Base-by-base conservation (phyloP, 2,329 filamentous ascomycete species). In the Zymoseptoria brevis region DNA sequence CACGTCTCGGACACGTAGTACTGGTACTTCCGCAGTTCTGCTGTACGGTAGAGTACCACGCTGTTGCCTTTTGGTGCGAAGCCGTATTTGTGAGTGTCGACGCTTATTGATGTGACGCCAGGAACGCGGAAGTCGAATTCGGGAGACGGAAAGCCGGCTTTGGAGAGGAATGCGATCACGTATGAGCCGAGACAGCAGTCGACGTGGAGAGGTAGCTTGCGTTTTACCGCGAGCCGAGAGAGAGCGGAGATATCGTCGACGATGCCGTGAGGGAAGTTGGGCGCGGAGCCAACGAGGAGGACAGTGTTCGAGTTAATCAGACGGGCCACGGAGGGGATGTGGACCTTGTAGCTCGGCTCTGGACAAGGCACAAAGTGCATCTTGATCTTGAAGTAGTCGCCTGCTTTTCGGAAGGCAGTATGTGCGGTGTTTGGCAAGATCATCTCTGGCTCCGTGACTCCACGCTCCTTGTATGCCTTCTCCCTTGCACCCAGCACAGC, bases 61-160 rank as follows among this genome's bases (percentile, higher is more conserved):
- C 88, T 94, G 81, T 96, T 99, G 66, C 94, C 94, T 79, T 99
- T 99, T 56, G 94, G 94, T 1, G 94, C 94, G 72, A 99, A 99
- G 45, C 94, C 94, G 73, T 99, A 99, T 75, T 99, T 99, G 82
- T 99, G 94, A 2, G 94, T 99, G 74, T 99, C 94, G 74, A 92
- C 95, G 66, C 87, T 91, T 74, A 99, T 97, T 74, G 88, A 93
- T 3, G 93, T 96, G 45, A 99, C 94, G 68, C 94, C 94, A 66
- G 89, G 90, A 60, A 95, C 85, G 58, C 89, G 86, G 83, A 99
- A 99, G 75, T 99, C 94, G 72, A 97, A 97, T 4, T 85, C 86
- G 67, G 88, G 85, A 21, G 88, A 83, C 63, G 95, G 90, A 74
- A 96, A 97, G 51, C 94, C 94, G n/a, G 94, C 91, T 71, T 89